phyloP scores from a whole-genome alignment of 2,329 filamentous ascomycete genomes.

The Fusarium sororula region DNA sequence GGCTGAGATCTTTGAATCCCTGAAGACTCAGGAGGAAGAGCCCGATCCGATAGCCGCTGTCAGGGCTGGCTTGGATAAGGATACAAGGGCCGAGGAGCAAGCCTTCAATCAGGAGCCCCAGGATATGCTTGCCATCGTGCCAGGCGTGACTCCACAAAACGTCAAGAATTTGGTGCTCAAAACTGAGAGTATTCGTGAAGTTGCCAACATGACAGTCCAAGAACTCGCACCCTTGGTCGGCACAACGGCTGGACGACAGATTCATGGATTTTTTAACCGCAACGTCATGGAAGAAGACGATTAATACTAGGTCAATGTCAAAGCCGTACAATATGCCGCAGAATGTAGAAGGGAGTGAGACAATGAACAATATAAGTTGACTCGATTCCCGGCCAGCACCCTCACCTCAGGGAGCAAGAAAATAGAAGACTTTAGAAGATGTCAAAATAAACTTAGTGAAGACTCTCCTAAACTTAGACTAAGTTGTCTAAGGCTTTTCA shows the following conservation, averaged over 20 bases:
- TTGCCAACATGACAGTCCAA: conserved; percentile 84
- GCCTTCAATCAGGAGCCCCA: conserved; percentile 86
- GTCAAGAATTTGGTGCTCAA: conserved; percentile 76
- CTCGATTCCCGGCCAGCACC: background rate
- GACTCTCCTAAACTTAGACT: background rate
- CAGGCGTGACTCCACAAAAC: conserved; percentile 84
- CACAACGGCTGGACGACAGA: conserved; percentile 77
- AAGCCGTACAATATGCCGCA: no score
- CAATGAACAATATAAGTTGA: background rate
- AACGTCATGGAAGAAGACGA: conserved; percentile 64
- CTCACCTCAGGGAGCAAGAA: background rate
- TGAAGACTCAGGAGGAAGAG: conserved; percentile 90
- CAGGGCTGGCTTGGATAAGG: conserved; percentile 73
- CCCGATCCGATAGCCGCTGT: conserved; percentile 91
- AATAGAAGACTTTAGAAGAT: background rate
- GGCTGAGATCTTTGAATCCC: conserved; percentile 92
- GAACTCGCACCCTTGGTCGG: conserved; percentile 81
- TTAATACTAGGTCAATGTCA: background rate
- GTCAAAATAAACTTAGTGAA: background rate
- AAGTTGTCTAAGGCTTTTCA: background rate
- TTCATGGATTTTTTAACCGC: conserved; percentile 81
- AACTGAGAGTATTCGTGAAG: conserved; percentile 78
- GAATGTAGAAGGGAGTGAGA: no score
- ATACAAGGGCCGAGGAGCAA: conserved; percentile 69
- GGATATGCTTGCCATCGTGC: conserved; percentile 88